A percentile compares a stretch with the other conserved stretches of the same genome.
These are phyloP conservation scores for Paracorniculantispora psalliotae DNA, from an alignment of 2,329 filamentous ascomycete genomes.

Conservation along the genomic window DNA sequence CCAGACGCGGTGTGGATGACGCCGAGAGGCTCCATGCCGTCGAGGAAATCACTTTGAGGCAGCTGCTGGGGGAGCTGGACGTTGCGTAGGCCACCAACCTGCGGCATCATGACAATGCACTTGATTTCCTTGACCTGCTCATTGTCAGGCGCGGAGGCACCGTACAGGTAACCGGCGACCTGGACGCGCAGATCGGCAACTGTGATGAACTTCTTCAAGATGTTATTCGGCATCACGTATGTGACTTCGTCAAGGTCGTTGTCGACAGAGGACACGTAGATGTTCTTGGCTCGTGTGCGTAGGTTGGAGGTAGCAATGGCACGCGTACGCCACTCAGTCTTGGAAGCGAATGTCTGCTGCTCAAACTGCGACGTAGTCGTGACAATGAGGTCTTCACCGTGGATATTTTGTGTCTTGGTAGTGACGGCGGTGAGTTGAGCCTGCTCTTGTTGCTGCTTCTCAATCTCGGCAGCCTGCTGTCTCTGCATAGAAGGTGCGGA, in stretches of 20 bases:
- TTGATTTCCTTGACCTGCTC: slow-evolving; percentile 95
- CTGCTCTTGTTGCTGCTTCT: slow-evolving; percentile 97
- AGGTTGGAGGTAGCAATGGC: slow-evolving; percentile 96
- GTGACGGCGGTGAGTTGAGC: slow-evolving; percentile 94
- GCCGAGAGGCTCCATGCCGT: slow-evolving; percentile 81
- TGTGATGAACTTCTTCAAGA: slow-evolving; percentile 96
- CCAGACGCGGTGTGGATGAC: slow-evolving; percentile 94
- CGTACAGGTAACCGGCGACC: slow-evolving; percentile 93
- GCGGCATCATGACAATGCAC: slow-evolving; percentile 95
- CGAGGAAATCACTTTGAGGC: slow-evolving; percentile 86
- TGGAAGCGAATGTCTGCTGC: slow-evolving; percentile 94
- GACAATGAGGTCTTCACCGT: slow-evolving; percentile 95
- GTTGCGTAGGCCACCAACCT: slow-evolving; percentile 88
- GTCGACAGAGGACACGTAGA: slow-evolving; percentile 96
- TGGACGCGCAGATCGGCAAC: slow-evolving; percentile 95
- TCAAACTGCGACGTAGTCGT: slow-evolving; percentile 98
- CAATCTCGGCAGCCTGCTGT: slow-evolving; percentile 96
- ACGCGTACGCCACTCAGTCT: slow-evolving; percentile 96
- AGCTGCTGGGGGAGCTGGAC: slow-evolving; percentile 86
- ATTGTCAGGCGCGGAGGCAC: slow-evolving; percentile 86
- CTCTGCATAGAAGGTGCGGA: slow-evolving; percentile 96
- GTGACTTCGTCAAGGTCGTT: slow-evolving; percentile 87
- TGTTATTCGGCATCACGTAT: slow-evolving; percentile 98
- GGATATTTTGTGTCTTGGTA: slow-evolving; percentile 95
- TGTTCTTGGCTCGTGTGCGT: slow-evolving; percentile 91